Base-by-base conservation (phyloP, 31 red algal species). In the Odonthalia washingtoniensis region DNA sequence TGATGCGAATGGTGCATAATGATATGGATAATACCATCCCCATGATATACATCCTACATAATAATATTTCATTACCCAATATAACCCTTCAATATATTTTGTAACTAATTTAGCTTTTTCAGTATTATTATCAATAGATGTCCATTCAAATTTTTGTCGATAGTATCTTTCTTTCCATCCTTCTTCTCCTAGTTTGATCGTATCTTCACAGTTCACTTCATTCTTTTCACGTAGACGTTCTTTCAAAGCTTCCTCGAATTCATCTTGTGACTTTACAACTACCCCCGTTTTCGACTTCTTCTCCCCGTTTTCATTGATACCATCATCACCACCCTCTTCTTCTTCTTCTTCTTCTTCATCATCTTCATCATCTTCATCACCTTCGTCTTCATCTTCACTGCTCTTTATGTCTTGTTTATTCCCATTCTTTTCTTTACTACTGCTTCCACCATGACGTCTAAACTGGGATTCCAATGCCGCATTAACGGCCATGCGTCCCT, bases 141-240 rank as follows among this genome's bases (percentile, higher is more conserved):
- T 70, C 96, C 87, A 93, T 16, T 35, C 77, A 82, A 96, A 94
- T 81, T 99, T 99, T 32, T 83, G 77, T 1, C 49, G 28, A 76
- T 96, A 96, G 76, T 99, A 99, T 40, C 94, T 82, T 27, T 89
- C 89, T 63, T 95, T 99, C 97, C 97, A 99, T 38, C 97, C 96
- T 2, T 82, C 73, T 40, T 97, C 95, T 4, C 84, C 83, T 35
- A 98, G 83, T 21, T 82, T 91, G 33, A 98, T 80, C 6, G 45
- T 86, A 73, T 98, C 96, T 36, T 82, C 53, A 39, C 92, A 91
- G 34, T 94, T 80, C 37, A 57, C 34, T 31, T 84, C 80, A 9
- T 75, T 84, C 81, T 74, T 86, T 66, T 77, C 49, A 9, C 35
- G 35, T n/a, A 69, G 2, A 18, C 77, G 33, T 6, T 82, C 37